Conservation (phyloP, 805 yeast species). For the Starmerella stigmatis region DNA sequence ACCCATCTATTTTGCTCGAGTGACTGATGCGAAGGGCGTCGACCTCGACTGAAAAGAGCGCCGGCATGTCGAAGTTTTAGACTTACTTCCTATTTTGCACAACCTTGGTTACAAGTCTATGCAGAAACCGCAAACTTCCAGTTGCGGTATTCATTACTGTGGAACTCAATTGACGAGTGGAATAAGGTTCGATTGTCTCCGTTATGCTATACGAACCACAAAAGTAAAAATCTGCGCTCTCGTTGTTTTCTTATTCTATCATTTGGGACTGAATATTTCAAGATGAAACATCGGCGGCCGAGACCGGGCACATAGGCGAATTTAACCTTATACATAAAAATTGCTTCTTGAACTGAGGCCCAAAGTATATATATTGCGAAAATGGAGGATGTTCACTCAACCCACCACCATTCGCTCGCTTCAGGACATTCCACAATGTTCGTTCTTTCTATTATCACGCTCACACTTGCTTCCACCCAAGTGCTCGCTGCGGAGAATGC, state of each 20-base stretch:
- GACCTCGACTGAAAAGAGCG: not conserved
- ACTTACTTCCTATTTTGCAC: too few species aligned
- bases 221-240: too few species aligned
- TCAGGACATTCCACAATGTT: not conserved
- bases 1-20: slow-evolving; percentile 35
- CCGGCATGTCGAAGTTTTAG: too few species aligned
- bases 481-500: not conserved
- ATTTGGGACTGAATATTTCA: not conserved
- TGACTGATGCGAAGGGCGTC: slow-evolving; percentile 29
- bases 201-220: too few species aligned
- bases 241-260: too few species aligned
- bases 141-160: too few species aligned
- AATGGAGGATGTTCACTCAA: not conserved
- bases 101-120: not conserved
- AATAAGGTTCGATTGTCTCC: not conserved
- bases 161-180: not conserved
- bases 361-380: not conserved
- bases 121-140: too few species aligned
- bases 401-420: not conserved
- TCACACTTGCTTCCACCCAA: not conserved
- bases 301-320: not conserved
- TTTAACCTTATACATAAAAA: not conserved
- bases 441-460: not conserved
- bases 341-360: too few species aligned
- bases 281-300: not conserved